Conservation (phyloP, 2,329 filamentous ascomycete species). For the Aspergillus fischeri region DNA sequence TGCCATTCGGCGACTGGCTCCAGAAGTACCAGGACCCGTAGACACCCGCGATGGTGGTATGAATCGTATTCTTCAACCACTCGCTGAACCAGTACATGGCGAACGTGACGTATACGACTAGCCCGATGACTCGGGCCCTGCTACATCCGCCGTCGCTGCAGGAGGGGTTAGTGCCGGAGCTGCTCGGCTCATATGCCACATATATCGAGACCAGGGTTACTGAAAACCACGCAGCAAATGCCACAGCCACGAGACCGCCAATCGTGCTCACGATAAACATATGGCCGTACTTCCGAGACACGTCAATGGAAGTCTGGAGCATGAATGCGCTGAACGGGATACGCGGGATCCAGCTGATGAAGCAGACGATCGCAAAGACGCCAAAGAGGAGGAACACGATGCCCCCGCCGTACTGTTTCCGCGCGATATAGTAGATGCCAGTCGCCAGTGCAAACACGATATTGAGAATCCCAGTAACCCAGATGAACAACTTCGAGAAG, state of each 20-base stretch:
- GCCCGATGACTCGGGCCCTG: slow-evolving; percentile 71
- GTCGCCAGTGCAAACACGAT: slow-evolving; percentile 80
- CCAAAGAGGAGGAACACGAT: slow-evolving; percentile 83
- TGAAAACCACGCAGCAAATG: slow-evolving; percentile 78
- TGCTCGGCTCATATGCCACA: slow-evolving; percentile 68
- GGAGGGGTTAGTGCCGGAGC: slow-evolving; percentile 46
- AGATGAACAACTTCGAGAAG: slow-evolving; percentile 88
- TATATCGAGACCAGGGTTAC: slow-evolving; percentile 85
- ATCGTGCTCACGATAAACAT: slow-evolving; percentile 82
- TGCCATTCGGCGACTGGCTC: slow-evolving; percentile 55
- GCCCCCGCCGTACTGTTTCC: slow-evolving; percentile 74
- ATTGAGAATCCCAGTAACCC: slow-evolving; percentile 86
- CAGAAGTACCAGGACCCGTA: slow-evolving; percentile 95
- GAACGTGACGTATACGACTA: slow-evolving; percentile 84
- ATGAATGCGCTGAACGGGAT: slow-evolving; percentile 91
- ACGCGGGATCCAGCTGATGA: slow-evolving; percentile 81
- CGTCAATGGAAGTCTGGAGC: slow-evolving; percentile 80
- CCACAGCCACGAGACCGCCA: slow-evolving; percentile 71
- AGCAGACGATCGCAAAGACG: slow-evolving; percentile 75
- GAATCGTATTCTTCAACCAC: slow-evolving; percentile 89
- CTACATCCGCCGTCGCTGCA: slow-evolving; percentile 63
- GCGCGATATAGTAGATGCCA: slow-evolving; percentile 77
- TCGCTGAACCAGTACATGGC: slow-evolving; percentile 93
- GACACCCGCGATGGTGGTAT: slow-evolving; percentile 80
- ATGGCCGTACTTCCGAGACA: slow-evolving; percentile 78